Base-by-base conservation (phyloP, 1,284 basidiomycete species). In the Stygiomarasmius scandens region DNA sequence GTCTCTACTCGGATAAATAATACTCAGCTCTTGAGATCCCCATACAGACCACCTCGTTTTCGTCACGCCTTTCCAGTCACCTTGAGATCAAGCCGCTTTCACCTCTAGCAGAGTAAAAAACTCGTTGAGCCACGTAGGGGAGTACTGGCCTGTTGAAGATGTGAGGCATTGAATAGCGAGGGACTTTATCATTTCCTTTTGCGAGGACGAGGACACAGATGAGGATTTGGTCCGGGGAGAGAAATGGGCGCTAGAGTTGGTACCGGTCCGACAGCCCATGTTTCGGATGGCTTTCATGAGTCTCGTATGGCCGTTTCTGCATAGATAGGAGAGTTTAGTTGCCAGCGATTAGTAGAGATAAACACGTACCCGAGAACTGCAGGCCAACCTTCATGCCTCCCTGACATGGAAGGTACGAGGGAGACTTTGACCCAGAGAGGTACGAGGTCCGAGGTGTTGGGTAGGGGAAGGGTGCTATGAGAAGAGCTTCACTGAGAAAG, bases 91-190 rank as follows among this genome's bases (percentile, higher is more conserved):
- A 92, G 77, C n/a, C n/a, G n/a, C 81, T 82, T 63, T 85, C 80
- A 6, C 90, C 90, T 22, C 80, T 76, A 2, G 87, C 85, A 4
- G 89, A 91, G 68, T 76, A 80, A 63, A 86, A 63, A 93, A 90
- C 66, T 92, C 90, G 64, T 91, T 90, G 58, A 90, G 67, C 90
- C 90, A 93, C 62, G 87, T 81, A 0, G 86, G 84, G n/a, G 84
- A 85, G 70, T 90, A 92, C 1, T 68, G 73, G 12, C 90, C 90
- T 44, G 92, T 81, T 55, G 88, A 90, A 2, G 90, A 92, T 1
- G 90, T 89, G 89, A 34, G 43, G 44, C 49, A 47, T 46, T 23
- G 43, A n/a, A 54, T 58, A 4, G 6, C 4, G 38, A 41, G 38
- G 38, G 6, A n/a, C n/a, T 41, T 41, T 41, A 41, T 19, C 5